phyloP scores from a whole-genome alignment of 2,329 filamentous ascomycete species.

The Trichoderma harzianum region DNA sequence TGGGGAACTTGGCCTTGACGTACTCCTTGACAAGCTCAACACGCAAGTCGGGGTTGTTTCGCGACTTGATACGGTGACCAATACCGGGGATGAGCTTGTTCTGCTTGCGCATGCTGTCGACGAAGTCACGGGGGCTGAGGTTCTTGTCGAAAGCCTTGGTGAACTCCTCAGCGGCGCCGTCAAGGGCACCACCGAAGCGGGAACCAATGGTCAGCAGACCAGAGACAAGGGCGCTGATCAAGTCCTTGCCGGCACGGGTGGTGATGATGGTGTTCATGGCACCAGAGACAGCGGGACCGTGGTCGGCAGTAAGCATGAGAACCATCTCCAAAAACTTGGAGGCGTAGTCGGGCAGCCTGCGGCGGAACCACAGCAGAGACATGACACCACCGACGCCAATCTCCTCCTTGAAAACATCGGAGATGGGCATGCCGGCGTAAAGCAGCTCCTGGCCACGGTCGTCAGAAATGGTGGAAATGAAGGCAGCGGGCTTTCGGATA shows the following conservation, averaged over 20 bases:
- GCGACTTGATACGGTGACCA: conserved; percentile 98
- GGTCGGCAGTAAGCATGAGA: conserved; percentile 98
- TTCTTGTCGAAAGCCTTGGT: conserved; percentile 97
- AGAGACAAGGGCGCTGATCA: conserved; percentile 91
- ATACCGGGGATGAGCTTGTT: conserved; percentile 99
- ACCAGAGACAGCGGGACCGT: conserved; percentile 97
- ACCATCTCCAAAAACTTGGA: conserved; percentile 99
- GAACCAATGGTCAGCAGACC: conserved; percentile 98
- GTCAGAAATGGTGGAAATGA: conserved; percentile 99
- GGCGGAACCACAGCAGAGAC: conserved; percentile 99
- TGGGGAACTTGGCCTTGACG: conserved; percentile 95
- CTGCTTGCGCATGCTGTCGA: conserved; percentile 98
- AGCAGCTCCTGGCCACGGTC: conserved; percentile 99
- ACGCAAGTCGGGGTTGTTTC: conserved; percentile 99
- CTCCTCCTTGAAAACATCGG: conserved; percentile 98
- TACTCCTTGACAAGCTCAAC: conserved; percentile 99
- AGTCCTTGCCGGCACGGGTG: conserved; percentile 96
- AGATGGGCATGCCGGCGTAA: conserved; percentile 99
- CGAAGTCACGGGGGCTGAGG: conserved; percentile 96
- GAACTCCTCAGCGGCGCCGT: conserved; percentile 98
- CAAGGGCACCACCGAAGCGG: conserved; percentile 95
- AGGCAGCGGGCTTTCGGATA: conserved; percentile 98
- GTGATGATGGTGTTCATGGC: conserved; percentile 99
- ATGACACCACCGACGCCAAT: conserved; percentile 99
- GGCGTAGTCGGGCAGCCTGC: conserved; percentile 90